These are phyloP conservation scores for Vicia sativa DNA, from an alignment of 306 rosid species.

Conservation along the genomic window DNA sequence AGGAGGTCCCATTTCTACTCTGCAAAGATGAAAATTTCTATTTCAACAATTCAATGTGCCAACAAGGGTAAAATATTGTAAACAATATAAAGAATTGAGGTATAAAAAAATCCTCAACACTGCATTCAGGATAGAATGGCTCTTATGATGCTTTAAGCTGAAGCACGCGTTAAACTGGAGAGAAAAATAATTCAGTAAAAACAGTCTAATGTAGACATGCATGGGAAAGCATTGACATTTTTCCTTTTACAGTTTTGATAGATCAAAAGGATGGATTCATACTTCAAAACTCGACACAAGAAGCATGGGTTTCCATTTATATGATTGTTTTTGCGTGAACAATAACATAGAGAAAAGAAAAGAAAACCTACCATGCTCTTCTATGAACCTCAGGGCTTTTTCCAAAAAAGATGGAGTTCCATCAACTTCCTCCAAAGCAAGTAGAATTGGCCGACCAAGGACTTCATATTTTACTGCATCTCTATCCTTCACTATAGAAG, in stretches of 20 bases:
- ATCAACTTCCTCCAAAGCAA: slow-evolving; percentile 92
- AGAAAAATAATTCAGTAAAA: too few relatives aligned
- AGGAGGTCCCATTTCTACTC: too few relatives aligned
- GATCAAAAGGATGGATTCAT: background rate
- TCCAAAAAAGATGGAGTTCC: slow-evolving; percentile 96
- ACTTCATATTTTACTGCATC: slow-evolving; percentile 61
- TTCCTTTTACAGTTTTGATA: background rate
- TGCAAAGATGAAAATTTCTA: too few relatives aligned
- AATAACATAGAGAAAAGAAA: background rate
- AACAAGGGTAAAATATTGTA: too few relatives aligned
- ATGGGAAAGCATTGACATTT: too few relatives aligned
- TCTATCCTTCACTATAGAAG: slow-evolving; percentile 62
- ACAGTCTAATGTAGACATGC: too few relatives aligned
- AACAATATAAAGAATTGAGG: too few relatives aligned
- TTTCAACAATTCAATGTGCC: too few relatives aligned
- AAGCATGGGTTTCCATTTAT: background rate
- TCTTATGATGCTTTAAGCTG: too few relatives aligned
- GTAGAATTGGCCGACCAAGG: slow-evolving; percentile 83
- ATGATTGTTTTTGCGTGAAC: background rate
- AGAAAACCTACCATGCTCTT: slow-evolving; percentile 69
- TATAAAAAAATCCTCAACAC: too few relatives aligned
- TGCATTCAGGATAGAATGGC: too few relatives aligned
- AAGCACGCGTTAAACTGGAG: too few relatives aligned
- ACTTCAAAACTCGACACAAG: background rate
- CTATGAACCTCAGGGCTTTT: slow-evolving; percentile 87